Evolutionary conservation across 805 yeast genomes (phyloP), one percentile per base, ranked within the genome.

Genomic region (Wickerhamiella hasegawae): DNA sequence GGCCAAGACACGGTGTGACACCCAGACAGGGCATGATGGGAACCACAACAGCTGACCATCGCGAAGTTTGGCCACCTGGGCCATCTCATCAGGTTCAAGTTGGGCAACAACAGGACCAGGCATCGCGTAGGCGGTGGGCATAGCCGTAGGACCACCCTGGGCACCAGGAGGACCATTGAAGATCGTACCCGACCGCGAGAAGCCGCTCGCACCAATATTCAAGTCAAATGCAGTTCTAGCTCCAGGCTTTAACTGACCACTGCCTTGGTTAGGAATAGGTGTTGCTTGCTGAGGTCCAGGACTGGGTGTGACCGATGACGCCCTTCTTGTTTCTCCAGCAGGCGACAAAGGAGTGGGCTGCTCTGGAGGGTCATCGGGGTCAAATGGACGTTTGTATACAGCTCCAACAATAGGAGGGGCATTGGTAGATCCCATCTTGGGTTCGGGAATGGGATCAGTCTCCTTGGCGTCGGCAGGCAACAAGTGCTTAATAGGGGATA

Each of bases 331-430:
- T 35, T 28, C 45, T 37, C 18, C 35, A 38, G 38, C 33, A 5
- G 50, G 47, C 32, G 52, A 48, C 3, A 58, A 43, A 45, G 61
- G 60, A n/a, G 70, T 57, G 1, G 73, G 61, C 46, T 74, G 74
- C 55, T 77, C 93, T 37, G 79, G 67, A 50, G 87, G 95, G 52
- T 84, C 94, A 37, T 76, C 73, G 29, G 73, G 73, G 44, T 74
- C 73, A 25, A 75, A 71, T 1, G 81, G 79, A 41, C 87, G 70
- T 41, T 76, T 58, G 55, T 81, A 87, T 6, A 90, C 94, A 21
- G 81, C 90, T 20, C 98, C 98, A 24, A 80, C 73, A 21, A 84
- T 55, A n/a, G 98, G 97, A 11, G 97, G 97, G 0, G 94, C 92
- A 45, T 81, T 75, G 43, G 77, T 68, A 17, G 76, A 79, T 8